Percentiles rank a stretch among this genome's conserved stretches.
phyloP scores from a whole-genome alignment of 2,329 filamentous ascomycete genomes.

The Hortaea sp. region DNA sequence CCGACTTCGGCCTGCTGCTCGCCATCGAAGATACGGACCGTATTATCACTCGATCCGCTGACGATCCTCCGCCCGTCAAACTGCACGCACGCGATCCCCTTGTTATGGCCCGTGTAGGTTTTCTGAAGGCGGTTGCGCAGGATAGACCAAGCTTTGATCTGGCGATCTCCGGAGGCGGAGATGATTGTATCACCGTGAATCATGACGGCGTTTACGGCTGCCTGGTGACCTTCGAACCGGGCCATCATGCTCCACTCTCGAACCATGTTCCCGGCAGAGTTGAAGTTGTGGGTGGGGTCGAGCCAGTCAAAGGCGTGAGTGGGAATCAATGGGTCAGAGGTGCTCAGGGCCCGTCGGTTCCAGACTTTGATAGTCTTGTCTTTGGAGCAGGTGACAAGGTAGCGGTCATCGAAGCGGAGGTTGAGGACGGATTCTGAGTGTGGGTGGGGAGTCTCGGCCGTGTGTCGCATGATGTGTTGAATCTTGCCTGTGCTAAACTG shows the following conservation, averaged over 20 bases:
- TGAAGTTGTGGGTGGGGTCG: slow-evolving; percentile 29
- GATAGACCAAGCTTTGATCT: slow-evolving; percentile 93
- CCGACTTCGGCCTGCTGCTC: slow-evolving; percentile 80
- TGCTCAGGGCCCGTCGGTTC: slow-evolving; percentile 61
- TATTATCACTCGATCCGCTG: slow-evolving; percentile 91
- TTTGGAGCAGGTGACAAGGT: slow-evolving; percentile 93
- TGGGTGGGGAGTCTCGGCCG: slow-evolving; percentile 41
- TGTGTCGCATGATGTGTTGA: slow-evolving; percentile 56
- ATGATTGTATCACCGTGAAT: slow-evolving; percentile 79
- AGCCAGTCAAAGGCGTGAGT: slow-evolving; percentile 27
- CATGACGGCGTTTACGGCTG: slow-evolving; percentile 93
- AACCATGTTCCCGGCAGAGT: slow-evolving; percentile 39
- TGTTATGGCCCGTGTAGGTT: slow-evolving; percentile 77
- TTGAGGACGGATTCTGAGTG: slow-evolving; percentile 90
- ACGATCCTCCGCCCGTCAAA: slow-evolving; percentile 91
- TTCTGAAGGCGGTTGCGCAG: slow-evolving; percentile 64
- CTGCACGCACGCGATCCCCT: slow-evolving; percentile 95
- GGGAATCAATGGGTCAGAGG: slow-evolving; percentile 29
- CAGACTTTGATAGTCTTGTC: slow-evolving; percentile 96
- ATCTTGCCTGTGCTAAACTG: slow-evolving; percentile 81
- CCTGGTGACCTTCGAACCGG: slow-evolving; percentile 67
- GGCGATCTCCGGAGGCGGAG: slow-evolving; percentile 86
- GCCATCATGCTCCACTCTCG: slow-evolving; percentile 68
- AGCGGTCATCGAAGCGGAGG: slow-evolving; percentile 80
- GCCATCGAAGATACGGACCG: slow-evolving; percentile 89